Percentiles rank a stretch among this genome's conserved stretches.
phyloP scores from a whole-genome alignment of 768 basidiomycete genomes.

The Psilocybe azurescens region DNA sequence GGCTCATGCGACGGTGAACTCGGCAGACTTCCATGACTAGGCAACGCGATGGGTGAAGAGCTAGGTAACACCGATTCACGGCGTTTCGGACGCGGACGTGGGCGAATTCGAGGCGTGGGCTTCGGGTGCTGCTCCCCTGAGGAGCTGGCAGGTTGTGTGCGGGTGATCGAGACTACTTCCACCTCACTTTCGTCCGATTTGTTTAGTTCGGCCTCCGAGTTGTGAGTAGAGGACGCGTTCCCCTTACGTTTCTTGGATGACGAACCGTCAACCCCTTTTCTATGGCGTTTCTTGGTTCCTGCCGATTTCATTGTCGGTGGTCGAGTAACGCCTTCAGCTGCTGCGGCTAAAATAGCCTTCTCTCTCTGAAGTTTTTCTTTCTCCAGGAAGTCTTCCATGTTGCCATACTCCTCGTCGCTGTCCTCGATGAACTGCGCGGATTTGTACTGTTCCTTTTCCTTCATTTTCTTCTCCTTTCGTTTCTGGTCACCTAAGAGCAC shows the following conservation, averaged over 20 bases:
- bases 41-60: slow-evolving; percentile 12
- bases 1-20: slow-evolving; percentile 15
- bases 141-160: background rate
- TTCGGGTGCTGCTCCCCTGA: slow-evolving; percentile 1
- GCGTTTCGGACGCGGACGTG: slow-evolving; percentile 28
- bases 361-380: slow-evolving; percentile 70
- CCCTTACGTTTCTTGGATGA: slow-evolving; percentile 40
- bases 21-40: slow-evolving; percentile 12
- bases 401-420: slow-evolving; percentile 83
- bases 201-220: slow-evolving; percentile 13
- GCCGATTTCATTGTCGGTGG: slow-evolving; percentile 60
- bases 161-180: slow-evolving; percentile 25
- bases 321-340: slow-evolving; percentile 42
- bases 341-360: slow-evolving; percentile 52
- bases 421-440: slow-evolving; percentile 93
- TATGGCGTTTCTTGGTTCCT: slow-evolving; percentile 52
- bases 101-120: slow-evolving; percentile 9
- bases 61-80: slow-evolving; percentile 7
- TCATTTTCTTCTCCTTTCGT: slow-evolving; percentile 69
- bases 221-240: slow-evolving; percentile 24
- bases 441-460: slow-evolving; percentile 70
- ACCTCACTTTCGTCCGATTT: slow-evolving; percentile 30
- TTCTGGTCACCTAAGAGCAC: slow-evolving; percentile 47
- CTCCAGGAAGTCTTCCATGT: slow-evolving; percentile 83
- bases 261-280: slow-evolving; percentile 37